Percentiles rank a stretch among this genome's conserved stretches.
These are phyloP conservation scores for Boletus vinaceobasis DNA, from an alignment of 768 basidiomycete genomes.

Conservation along the genomic window DNA sequence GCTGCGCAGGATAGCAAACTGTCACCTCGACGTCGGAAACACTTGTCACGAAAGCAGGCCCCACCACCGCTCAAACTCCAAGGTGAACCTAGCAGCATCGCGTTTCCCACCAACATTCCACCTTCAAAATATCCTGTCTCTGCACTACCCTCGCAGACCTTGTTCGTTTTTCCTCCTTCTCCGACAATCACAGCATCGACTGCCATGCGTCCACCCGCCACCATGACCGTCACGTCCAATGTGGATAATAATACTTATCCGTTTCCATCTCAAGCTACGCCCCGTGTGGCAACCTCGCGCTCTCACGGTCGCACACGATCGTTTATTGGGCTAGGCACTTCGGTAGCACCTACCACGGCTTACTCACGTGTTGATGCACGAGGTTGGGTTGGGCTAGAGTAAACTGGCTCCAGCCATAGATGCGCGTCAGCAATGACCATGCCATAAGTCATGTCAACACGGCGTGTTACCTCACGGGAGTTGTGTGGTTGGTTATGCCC, in stretches of 20 bases:
- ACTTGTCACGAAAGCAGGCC: conserved; percentile 50
- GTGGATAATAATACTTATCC: conserved; percentile 42
- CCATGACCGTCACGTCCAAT: conserved; percentile 76
- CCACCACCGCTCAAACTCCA: conserved; percentile 57
- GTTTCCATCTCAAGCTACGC: conserved; percentile 60
- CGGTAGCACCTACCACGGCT: conserved; percentile 74
- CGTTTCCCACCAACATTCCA: conserved; percentile 24
- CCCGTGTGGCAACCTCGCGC: conserved; percentile 67
- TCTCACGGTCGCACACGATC: conserved; percentile 66
- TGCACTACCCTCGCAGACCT: conserved; percentile 70
- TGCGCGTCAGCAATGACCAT: conserved; percentile 6
- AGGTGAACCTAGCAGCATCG: conserved; percentile 24
- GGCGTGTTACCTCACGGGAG: conserved; percentile 7
- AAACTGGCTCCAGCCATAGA: conserved; percentile 10
- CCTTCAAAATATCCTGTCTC: conserved; percentile 25
- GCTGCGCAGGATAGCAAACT: conserved; percentile 34
- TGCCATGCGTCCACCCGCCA: conserved; percentile 65
- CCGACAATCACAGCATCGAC: conserved; percentile 46
- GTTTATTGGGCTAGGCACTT: conserved; percentile 66
- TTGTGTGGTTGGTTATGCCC: conserved; percentile 12
- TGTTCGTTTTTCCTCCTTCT: conserved; percentile 85
- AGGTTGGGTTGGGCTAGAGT: conserved; percentile 66
- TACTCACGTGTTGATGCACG: conserved; percentile 81
- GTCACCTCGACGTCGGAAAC: conserved; percentile 42
- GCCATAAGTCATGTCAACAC: conserved; percentile 6